phyloP scores from a whole-genome alignment of 1,139 yeast species.

The Pichia sp. region DNA sequence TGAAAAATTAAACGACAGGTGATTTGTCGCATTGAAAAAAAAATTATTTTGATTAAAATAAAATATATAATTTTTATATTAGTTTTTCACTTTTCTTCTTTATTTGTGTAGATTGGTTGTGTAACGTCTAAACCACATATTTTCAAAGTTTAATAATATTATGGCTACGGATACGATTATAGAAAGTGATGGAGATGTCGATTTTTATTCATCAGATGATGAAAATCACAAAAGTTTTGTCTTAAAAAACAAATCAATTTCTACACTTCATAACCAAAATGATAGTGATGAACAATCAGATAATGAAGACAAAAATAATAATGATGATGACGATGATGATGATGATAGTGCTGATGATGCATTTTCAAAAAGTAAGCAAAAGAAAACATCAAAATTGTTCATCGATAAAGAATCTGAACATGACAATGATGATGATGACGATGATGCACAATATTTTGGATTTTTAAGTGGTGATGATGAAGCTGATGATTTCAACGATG shows the following conservation, averaged over 20 bases:
- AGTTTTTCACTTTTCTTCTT: too few relatives aligned
- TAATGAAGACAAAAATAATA: too few relatives aligned
- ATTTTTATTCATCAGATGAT: conserved; percentile 11
- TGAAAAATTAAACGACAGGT: neutral
- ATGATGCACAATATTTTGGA: conserved; percentile 14
- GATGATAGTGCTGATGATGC: neutral
- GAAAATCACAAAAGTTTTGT: conserved; percentile 2
- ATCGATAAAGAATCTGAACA: conserved; percentile 5
- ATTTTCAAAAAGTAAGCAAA: neutral
- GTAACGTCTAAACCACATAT: too few relatives aligned
- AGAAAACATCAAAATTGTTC: conserved; percentile 5
- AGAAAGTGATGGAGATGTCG: conserved; percentile 7
- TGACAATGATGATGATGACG: conserved; percentile 16
- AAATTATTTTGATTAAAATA: too few relatives aligned
- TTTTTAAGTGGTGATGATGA: conserved; percentile 13
- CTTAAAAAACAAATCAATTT: neutral
- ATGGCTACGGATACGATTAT: too few relatives aligned
- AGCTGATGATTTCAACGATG: conserved; percentile 15
- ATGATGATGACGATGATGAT: conserved; percentile 11
- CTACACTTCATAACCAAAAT: too few relatives aligned
- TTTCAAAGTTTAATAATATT: too few relatives aligned
- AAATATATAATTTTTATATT: too few relatives aligned
- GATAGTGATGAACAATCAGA: too few relatives aligned
- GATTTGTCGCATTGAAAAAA: too few relatives aligned
- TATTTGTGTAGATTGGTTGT: too few relatives aligned